phyloP scores from a whole-genome alignment of 768 basidiomycete genomes.

The Cyclocybe aegerita region DNA sequence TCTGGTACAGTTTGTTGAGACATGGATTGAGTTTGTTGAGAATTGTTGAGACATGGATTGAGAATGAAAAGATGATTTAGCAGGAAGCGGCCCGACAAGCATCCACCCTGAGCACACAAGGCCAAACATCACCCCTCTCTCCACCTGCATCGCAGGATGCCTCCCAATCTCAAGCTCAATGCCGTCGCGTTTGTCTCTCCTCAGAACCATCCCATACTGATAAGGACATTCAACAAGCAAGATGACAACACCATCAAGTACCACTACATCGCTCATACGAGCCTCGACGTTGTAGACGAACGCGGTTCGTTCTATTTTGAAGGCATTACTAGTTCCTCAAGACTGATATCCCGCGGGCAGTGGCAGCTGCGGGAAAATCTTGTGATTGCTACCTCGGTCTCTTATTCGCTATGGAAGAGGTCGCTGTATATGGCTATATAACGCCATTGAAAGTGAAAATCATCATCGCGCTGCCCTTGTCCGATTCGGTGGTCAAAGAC shows the following conservation, averaged over 20 bases:
- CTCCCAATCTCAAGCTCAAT: slow-evolving; percentile 67
- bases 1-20: slow-evolving; percentile 38
- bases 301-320: slow-evolving; percentile 56
- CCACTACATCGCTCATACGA: slow-evolving; percentile 90
- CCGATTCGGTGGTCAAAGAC: slow-evolving; percentile 81
- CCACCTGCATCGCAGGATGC: slow-evolving; percentile 40
- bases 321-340: slow-evolving; percentile 1
- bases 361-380: slow-evolving; percentile 54
- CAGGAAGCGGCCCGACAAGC: neutral
- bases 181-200: slow-evolving; percentile 86
- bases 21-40: neutral
- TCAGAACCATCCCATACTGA: slow-evolving; percentile 78
- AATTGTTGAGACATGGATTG: slow-evolving; percentile 1
- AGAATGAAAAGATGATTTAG: neutral
- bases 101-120: slow-evolving; percentile 3
- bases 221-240: slow-evolving; percentile 66
- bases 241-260: slow-evolving; percentile 68
- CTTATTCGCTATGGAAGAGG: slow-evolving; percentile 89
- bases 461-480: slow-evolving; percentile 73
- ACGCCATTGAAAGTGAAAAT: slow-evolving; percentile 89
- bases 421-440: slow-evolving; percentile 90
- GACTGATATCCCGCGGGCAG: slow-evolving; percentile 20
- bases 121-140: slow-evolving; percentile 11
- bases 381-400: slow-evolving; percentile 83
- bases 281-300: slow-evolving; percentile 89